phyloP scores from a whole-genome alignment of 441 rosid species.

The Syzygium syzygioides region DNA sequence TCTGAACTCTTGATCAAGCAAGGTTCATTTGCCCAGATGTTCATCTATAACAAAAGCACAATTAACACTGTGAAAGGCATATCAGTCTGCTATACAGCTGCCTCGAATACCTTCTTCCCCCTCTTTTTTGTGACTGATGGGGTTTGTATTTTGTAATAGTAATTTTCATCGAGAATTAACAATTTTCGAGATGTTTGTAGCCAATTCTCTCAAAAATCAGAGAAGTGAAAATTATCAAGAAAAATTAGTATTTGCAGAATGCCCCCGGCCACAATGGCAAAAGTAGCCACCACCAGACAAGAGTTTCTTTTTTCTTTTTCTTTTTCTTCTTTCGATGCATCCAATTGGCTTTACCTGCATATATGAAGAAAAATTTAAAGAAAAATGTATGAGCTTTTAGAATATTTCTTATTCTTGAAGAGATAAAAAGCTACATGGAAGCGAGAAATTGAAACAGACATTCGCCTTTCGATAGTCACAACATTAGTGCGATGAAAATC shows the following conservation, averaged over 20 bases:
- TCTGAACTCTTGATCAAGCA: neutral
- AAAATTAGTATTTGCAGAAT: neutral
- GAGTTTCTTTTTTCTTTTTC: neutral
- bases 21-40: neutral
- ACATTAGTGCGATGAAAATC: neutral
- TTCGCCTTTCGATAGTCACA: neutral
- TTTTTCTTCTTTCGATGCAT: neutral
- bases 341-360: neutral
- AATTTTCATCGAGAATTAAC: neutral
- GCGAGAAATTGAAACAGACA: neutral
- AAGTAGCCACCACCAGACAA: neutral
- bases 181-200: neutral
- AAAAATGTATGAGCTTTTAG: neutral
- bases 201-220: neutral
- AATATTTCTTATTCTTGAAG: neutral
- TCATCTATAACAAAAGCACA: neutral
- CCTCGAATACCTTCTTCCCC: neutral
- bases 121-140: neutral
- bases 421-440: neutral
- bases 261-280: neutral
- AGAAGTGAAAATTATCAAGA: neutral
- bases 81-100: neutral
- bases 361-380: neutral
- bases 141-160: neutral
- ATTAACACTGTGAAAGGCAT: neutral